Base-by-base conservation (phyloP, 2,329 filamentous ascomycete genomes). In the Cephalotrichum gorgonifer region DNA sequence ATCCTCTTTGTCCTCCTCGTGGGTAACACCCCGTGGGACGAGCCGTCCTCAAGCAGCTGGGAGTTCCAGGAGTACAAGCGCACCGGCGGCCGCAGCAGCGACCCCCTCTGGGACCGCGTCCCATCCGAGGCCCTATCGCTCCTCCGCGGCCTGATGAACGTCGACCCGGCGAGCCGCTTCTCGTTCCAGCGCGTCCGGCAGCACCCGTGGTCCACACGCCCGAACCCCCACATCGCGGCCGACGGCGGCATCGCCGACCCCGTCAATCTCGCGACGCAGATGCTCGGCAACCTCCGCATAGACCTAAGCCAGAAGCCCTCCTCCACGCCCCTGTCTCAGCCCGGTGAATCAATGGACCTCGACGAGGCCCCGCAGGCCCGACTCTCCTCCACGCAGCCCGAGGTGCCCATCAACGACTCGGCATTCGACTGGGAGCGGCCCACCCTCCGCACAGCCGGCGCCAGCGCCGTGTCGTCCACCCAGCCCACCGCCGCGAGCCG, bases 21-120 rank as follows among this genome's bases (percentile, higher is more conserved):
- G 1, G 93, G 93, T 9, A 98, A 98, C 62, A 98, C 93, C 2
- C 93, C 93, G 0, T 98, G 93, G 93, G 93, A 97, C 60, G 87
- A 93, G 61, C 93, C 93, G 0, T 91, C 89, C 3, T 70, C 78
- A 31, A 76, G 81, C 50, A 96, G 88, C 62, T 95, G 87, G 72
- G 93, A 98, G 66, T 98, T 86, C 57, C 79, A 86, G 57, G 89
- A 96, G 64, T 98, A 95, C 62, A 73, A 86, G 38, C 78, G 80
- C 51, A 88, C 81, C 2, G 83, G 84, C 47, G 88, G 89, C n/a
- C 81, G 83, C 54, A 91, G 87, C 54, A 79, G 78, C 2, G 93
- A 98, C 62, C 83, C 87, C 49, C 72, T 97, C 2, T 98, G 93
- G 93, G 70, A 80, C 54, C 81, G 83, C 50, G 68, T 97, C 20